A percentile compares a stretch with the other conserved stretches of the same genome.
These are phyloP conservation scores for Thelonectria rubi DNA, from an alignment of 2,329 filamentous ascomycete genomes.

Conservation along the genomic window DNA sequence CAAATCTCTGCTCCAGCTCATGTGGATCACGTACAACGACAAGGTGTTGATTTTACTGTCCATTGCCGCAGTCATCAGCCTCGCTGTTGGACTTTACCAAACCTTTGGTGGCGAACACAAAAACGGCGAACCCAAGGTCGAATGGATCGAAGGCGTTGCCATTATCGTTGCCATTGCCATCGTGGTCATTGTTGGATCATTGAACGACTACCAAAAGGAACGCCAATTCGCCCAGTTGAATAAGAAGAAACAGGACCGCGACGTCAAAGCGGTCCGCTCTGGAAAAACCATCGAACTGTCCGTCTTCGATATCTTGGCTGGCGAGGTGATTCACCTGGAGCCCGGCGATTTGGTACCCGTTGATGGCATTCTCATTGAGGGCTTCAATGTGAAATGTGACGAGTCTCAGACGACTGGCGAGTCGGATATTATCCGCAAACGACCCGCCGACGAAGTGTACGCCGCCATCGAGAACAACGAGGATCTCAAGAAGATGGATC, in stretches of 20 bases:
- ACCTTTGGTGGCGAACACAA: slow-evolving; percentile 70
- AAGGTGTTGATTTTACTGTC: slow-evolving; percentile 80
- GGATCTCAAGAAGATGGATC: slow-evolving; percentile 76
- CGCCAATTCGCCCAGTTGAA: slow-evolving; percentile 81
- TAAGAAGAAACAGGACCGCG: slow-evolving; percentile 79
- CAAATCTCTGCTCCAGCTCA: slow-evolving; percentile 75
- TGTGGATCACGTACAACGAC: slow-evolving; percentile 87
- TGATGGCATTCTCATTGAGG: slow-evolving; percentile 76
- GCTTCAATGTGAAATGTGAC: slow-evolving; percentile 79
- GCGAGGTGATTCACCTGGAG: slow-evolving; percentile 77
- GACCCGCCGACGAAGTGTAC: slow-evolving; percentile 72
- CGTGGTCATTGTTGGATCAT: slow-evolving; percentile 78
- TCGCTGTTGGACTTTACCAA: slow-evolving; percentile 80
- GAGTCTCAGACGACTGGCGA: slow-evolving; percentile 83
- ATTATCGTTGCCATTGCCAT: slow-evolving; percentile 83
- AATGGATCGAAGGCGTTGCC: slow-evolving; percentile 85
- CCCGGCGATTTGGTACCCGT: slow-evolving; percentile 79
- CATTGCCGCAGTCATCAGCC: slow-evolving; percentile 74
- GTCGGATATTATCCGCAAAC: slow-evolving; percentile 78
- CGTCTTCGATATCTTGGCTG: slow-evolving; percentile 73
- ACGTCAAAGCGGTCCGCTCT: slow-evolving; percentile 76
- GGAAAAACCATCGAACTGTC: slow-evolving; percentile 75
- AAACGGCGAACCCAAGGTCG: slow-evolving; percentile 63
- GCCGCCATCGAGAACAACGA: slow-evolving; percentile 73
- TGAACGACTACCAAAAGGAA: slow-evolving; percentile 85